phyloP scores from a whole-genome alignment of 345 rosid genomes.

The Bretschneidera sinensis region DNA sequence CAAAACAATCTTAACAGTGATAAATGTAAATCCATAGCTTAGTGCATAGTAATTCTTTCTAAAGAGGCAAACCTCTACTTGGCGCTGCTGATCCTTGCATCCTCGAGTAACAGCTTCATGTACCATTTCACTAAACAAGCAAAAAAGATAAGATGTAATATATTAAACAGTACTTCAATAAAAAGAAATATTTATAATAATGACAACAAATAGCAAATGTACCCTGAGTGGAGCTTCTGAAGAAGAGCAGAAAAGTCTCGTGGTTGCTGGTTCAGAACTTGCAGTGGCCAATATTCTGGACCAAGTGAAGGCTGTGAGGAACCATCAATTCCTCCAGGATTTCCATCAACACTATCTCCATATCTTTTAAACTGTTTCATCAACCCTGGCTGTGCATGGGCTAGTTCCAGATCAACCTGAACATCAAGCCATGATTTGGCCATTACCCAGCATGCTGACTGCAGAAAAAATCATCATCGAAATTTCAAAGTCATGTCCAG shows the following conservation, averaged over 20 bases:
- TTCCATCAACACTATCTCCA: constrained; percentile 52
- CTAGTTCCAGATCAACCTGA: constrained; percentile 86
- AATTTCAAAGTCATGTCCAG: not conserved
- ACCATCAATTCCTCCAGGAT: constrained; percentile 46
- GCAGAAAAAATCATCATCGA: constrained; percentile 18
- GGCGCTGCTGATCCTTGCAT: constrained; percentile 97
- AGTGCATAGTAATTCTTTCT: not conserved
- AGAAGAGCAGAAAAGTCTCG: constrained; percentile 80
- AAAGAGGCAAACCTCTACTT: constrained; percentile 71
- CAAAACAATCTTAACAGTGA: not conserved
- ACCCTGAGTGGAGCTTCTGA: constrained; percentile 98
- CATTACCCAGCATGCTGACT: constrained; percentile 99
- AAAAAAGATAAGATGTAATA: constrained; percentile 8
- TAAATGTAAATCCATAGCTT: not conserved
- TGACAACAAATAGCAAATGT: constrained; percentile 12
- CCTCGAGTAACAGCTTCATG: constrained; percentile 79
- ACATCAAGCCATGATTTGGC: constrained; percentile 98
- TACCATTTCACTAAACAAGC: constrained; percentile 66
- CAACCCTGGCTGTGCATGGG: constrained; percentile 63
- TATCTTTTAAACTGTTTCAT: constrained; percentile 55
- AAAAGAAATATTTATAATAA: not conserved
- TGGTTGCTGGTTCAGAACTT: constrained; percentile 91
- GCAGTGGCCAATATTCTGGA: constrained; percentile 88
- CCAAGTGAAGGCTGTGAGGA: constrained; percentile 45
- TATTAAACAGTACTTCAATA: constrained; percentile 4